Base-by-base conservation (phyloP, 306 rosid species). In the Glycine soja region DNA sequence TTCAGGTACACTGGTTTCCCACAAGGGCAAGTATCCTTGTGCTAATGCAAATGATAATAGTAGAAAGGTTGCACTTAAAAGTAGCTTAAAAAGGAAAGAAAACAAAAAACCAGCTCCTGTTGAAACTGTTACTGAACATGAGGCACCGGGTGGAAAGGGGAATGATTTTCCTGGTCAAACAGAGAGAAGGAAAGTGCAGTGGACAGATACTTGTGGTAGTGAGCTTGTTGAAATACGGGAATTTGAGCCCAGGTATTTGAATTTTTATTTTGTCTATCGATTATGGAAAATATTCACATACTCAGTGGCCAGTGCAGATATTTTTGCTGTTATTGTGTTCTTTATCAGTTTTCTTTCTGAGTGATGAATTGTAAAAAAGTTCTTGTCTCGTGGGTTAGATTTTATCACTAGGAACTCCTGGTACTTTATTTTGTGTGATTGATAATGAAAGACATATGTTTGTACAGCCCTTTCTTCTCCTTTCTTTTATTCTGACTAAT, bases 201-300 rank as follows among this genome's bases (percentile, higher is more conserved):
- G 98, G 98, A 91, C 92, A 8, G 98, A 93, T 88, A 76, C 82
- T 71, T 90, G 92, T 58, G 97, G 98, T 56, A 84, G 85, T 50
- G 95, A 93, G 80, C 97, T 93, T 50, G 87, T 82, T 80, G 87
- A 89, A 77, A 84, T 93, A 78, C 89, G 72, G 77, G 97, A 93
- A 83, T 93, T 89, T 82, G 95, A 93, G 81, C 92, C 93, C 85
- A 90, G 98, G 97, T 93, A 82, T 84, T 42, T 76, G 43, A 59
- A 46, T 34, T 72, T 75, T 43, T 70, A 36, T 13, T 47, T 65
- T 74, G 15, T 47, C 48, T 53, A 30, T 50, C 47, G 57, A 56
- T 36, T 15, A 58, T 9, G 65, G 34, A 82, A 69, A 58, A 68
- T 15, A 3, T 36, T 47, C 57, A 61, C 30, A 19, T 57, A 24